phyloP scores from a whole-genome alignment of 2,329 filamentous ascomycete species.

The Hypoxylon sp. region DNA sequence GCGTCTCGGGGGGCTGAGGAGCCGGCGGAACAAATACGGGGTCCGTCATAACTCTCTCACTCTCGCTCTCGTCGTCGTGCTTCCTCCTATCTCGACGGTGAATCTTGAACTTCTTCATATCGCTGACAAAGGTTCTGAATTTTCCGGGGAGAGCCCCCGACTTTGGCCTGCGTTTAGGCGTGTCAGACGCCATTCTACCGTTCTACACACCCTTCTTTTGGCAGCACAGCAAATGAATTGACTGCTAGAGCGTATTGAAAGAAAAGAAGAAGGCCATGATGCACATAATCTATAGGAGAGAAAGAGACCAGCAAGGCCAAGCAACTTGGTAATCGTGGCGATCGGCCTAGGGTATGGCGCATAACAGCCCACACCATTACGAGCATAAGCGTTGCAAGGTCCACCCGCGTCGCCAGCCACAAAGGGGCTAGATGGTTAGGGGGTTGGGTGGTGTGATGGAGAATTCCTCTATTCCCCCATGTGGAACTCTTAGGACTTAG shows the following conservation, averaged over 20 bases:
- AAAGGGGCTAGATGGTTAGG: constrained; percentile 7
- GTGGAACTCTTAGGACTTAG: constrained; percentile 37
- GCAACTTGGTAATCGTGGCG: constrained; percentile 27
- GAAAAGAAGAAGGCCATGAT: constrained; percentile 14
- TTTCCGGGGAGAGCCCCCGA: constrained; percentile 42
- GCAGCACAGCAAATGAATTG: constrained; percentile 20
- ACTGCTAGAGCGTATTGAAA: constrained; percentile 16
- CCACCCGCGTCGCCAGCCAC: constrained; percentile 22
- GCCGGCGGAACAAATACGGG: constrained; percentile 11
- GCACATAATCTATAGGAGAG: constrained; percentile 32
- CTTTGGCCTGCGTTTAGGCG: constrained; percentile 34
- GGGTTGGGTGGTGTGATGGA: constrained; percentile 33
- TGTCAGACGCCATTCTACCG: constrained; percentile 29
- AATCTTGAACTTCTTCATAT: constrained; percentile 45
- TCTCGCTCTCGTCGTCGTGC: constrained; percentile 12
- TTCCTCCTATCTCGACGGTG: constrained; percentile 39
- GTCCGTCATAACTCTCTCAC: constrained; percentile 22
- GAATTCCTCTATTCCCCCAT: constrained; percentile 19
- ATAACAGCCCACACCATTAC: constrained; percentile 40
- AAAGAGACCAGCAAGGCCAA: constrained; percentile 34
- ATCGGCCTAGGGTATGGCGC: constrained; percentile 16
- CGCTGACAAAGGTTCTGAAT: constrained; percentile 46
- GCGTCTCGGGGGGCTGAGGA: constrained; percentile 26
- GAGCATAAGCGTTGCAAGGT: constrained; percentile 29
- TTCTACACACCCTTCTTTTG: constrained; percentile 26